phyloP scores from a whole-genome alignment of 805 yeast species.

The Ogataea pilisensis region DNA sequence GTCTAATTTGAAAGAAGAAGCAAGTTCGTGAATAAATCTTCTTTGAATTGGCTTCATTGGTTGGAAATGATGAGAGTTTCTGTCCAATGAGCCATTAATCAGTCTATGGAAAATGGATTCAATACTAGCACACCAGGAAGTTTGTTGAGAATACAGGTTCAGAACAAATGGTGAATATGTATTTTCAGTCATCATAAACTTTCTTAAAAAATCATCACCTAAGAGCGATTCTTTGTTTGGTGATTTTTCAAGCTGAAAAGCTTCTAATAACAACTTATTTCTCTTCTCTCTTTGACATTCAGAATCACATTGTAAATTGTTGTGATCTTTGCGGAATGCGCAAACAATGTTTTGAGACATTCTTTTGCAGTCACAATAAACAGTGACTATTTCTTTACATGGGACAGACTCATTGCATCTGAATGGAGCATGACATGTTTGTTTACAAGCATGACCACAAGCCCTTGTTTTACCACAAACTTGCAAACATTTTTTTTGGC shows the following conservation, averaged over 20 bases:
- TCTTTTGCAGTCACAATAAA: conserved; percentile 67
- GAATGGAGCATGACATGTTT: conserved; percentile 58
- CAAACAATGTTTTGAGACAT: conserved; percentile 47
- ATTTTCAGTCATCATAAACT: conserved; percentile 23
- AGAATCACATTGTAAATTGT: conserved; percentile 60
- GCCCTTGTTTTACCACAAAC: conserved; percentile 51
- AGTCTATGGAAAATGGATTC: conserved; percentile 52
- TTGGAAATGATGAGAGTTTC: conserved; percentile 54
- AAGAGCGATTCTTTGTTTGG: conserved; percentile 9
- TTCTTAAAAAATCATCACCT: conserved; percentile 18
- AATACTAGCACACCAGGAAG: conserved; percentile 62
- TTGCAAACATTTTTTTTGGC: conserved; percentile 55
- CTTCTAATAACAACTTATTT: conserved; percentile 57
- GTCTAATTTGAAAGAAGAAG: conserved; percentile 53
- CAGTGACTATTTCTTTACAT: conserved; percentile 47
- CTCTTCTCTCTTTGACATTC: conserved; percentile 61
- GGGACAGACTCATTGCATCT: conserved; percentile 48
- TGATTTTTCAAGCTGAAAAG: conserved; percentile 38
- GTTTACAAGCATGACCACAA: conserved; percentile 69
- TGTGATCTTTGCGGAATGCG: conserved; percentile 33
- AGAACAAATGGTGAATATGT: conserved; percentile 47
- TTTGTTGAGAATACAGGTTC: conserved; percentile 49
- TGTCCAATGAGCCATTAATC: conserved; percentile 34
- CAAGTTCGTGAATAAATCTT: conserved; percentile 63
- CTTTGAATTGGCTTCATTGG: conserved; percentile 73